A percentile compares a stretch with the other conserved stretches of the same genome.
Conservation (phyloP, 257 asterid genomes). For the Primulina tabacum region DNA sequence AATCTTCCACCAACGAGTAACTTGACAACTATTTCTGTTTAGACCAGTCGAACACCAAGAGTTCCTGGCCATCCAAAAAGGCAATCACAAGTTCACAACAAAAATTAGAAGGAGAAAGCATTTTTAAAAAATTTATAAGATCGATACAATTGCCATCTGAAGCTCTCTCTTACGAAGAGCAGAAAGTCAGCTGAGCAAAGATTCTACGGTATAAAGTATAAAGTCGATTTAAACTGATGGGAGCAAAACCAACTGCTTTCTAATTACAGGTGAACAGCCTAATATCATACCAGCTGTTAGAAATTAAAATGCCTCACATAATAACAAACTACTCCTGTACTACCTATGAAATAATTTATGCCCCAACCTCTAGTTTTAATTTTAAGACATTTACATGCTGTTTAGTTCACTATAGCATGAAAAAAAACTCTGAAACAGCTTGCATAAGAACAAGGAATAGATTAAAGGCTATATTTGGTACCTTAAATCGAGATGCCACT, state of each 20-base stretch:
- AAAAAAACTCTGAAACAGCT: background rate
- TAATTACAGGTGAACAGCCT: background rate
- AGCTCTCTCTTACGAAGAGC: background rate
- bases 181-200: background rate
- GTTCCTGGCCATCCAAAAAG: background rate
- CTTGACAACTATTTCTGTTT: background rate
- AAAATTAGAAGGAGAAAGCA: slow-evolving; percentile 4
- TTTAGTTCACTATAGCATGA: background rate
- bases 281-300: background rate
- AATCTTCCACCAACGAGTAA: background rate
- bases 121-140: background rate
- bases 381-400: background rate
- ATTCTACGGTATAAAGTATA: background rate
- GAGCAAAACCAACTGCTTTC: background rate
- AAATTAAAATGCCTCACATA: background rate
- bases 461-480: slow-evolving; percentile 28
- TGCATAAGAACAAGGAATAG: slow-evolving; percentile 12
- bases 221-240: too few relatives aligned
- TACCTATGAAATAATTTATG: background rate
- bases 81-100: background rate
- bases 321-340: background rate
- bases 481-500: slow-evolving; percentile 98
- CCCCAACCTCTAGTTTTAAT: slow-evolving; percentile 11
- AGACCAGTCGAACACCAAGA: background rate
- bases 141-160: background rate